These are phyloP conservation scores for Testicularia cyperi DNA, from an alignment of 1,284 basidiomycete species.

Conservation along the genomic window DNA sequence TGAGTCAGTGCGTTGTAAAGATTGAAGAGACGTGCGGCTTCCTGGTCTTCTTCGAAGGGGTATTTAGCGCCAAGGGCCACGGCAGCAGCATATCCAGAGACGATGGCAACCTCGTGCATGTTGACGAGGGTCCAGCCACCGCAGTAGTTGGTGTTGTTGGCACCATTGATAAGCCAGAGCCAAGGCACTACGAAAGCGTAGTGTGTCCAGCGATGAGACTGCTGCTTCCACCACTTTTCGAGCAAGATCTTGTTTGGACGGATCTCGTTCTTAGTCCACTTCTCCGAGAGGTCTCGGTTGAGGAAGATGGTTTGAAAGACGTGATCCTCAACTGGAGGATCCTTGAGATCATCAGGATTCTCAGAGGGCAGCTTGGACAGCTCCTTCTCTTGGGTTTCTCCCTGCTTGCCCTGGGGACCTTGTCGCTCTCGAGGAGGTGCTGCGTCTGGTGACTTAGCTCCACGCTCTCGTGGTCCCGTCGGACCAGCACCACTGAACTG, in stretches of 20 bases:
- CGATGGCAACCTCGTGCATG: slow-evolving; percentile 68
- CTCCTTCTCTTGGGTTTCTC: slow-evolving; percentile 19
- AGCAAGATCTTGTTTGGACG: slow-evolving; percentile 64
- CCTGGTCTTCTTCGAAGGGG: slow-evolving; percentile 60
- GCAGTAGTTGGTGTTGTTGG: slow-evolving; percentile 61
- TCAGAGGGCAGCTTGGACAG: slow-evolving; percentile 16
- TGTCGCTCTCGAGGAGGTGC: slow-evolving; percentile 39
- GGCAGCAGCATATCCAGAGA: slow-evolving; percentile 68
- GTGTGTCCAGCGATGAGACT: slow-evolving; percentile 68
- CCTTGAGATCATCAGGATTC: slow-evolving; percentile 15
- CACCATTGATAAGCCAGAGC: slow-evolving; percentile 69
- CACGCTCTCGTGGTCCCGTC: slow-evolving; percentile 24
- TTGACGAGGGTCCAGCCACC: slow-evolving; percentile 63
- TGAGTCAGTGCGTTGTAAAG: slow-evolving; percentile 64
- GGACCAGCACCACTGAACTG: slow-evolving; percentile 61
- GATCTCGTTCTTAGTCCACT: slow-evolving; percentile 67
- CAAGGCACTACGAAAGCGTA: slow-evolving; percentile 66
- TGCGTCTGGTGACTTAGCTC: slow-evolving; percentile 9
- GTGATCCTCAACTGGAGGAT: slow-evolving; percentile 62
- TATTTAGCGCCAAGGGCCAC: slow-evolving; percentile 67
- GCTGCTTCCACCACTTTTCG: slow-evolving; percentile 70
- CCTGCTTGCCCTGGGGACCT: slow-evolving; percentile 32
- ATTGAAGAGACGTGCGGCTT: slow-evolving; percentile 64
- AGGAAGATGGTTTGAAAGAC: slow-evolving; percentile 72
- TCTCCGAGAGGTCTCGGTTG: slow-evolving; percentile 64